phyloP scores from a whole-genome alignment of 2,329 filamentous ascomycete species.

The Ophiostoma pallidulum region DNA sequence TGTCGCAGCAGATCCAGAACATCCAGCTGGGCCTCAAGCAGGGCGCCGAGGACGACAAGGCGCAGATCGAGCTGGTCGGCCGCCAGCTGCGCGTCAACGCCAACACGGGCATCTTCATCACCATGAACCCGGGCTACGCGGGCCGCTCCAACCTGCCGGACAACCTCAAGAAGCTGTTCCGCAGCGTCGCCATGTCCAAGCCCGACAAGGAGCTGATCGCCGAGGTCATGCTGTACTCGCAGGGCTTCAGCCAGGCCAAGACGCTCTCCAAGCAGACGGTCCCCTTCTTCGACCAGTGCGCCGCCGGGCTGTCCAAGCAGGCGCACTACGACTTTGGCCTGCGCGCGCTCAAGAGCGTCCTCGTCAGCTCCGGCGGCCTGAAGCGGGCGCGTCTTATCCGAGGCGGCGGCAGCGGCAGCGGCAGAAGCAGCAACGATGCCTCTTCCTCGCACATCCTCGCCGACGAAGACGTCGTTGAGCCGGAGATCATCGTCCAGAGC shows the following conservation, averaged over 20 bases:
- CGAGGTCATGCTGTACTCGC: constrained; percentile 99
- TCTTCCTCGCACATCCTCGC: constrained; percentile 26
- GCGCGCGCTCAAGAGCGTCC: constrained; percentile 93
- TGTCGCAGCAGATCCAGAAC: constrained; percentile 98
- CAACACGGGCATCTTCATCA: constrained; percentile 98
- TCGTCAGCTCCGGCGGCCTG: constrained; percentile 92
- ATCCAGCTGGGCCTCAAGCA: constrained; percentile 94
- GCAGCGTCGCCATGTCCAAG: constrained; percentile 99
- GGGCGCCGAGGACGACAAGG: constrained; percentile 66
- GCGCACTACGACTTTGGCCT: constrained; percentile 98
- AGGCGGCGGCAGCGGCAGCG: constrained; percentile 41
- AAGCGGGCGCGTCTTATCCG: constrained; percentile 71
- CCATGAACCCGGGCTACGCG: constrained; percentile 99
- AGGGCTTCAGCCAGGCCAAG: constrained; percentile 97
- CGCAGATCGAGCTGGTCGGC: constrained; percentile 89
- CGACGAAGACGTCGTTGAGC: constrained; percentile 69
- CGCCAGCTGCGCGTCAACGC: constrained; percentile 81
- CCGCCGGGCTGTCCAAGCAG: constrained; percentile 76
- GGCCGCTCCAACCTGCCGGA: constrained; percentile 96
- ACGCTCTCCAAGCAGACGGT: constrained; percentile 89
- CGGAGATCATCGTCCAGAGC: constrained; percentile 97
- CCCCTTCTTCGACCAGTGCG: constrained; percentile 93
- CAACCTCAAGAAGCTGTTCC: constrained; percentile 98
- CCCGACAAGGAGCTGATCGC: constrained; percentile 99
- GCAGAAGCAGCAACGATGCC: background rate